A percentile compares a stretch with the other conserved stretches of the same genome.
Conservation (phyloP, 257 asterid genomes). For the Nicotiana attenuata region DNA sequence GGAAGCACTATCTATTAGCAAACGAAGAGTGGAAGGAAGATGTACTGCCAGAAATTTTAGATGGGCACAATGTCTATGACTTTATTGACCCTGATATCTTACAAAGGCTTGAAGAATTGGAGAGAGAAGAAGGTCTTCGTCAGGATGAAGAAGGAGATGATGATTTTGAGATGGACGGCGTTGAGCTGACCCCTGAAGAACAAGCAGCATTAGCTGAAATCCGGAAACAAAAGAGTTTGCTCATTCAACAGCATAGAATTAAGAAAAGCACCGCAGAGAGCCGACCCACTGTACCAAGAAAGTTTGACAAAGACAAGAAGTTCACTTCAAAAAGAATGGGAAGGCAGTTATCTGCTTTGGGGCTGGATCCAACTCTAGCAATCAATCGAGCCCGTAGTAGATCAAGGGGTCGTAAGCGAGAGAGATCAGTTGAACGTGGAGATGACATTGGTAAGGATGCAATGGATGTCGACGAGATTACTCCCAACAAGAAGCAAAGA, state of each 20-base stretch:
- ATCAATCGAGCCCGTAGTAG: conserved; percentile 70
- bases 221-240: conserved; percentile 75
- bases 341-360: conserved; percentile 61
- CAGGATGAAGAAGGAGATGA: conserved; percentile 71
- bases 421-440: conserved; percentile 48
- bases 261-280: conserved; percentile 90
- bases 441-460: conserved; percentile 27
- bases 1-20: conserved; percentile 72
- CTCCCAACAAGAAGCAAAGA: conserved; percentile 60
- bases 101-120: conserved; percentile 85
- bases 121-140: conserved; percentile 69
- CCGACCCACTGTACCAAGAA: conserved; percentile 76
- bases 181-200: conserved; percentile 75
- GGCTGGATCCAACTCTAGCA: conserved; percentile 77
- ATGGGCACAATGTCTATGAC: conserved; percentile 92
- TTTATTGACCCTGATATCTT: conserved; percentile 86
- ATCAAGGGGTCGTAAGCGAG: conserved; percentile 91
- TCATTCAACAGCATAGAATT: conserved; percentile 73
- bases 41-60: conserved; percentile 71
- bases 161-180: conserved; percentile 80
- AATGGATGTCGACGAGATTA: conserved; percentile 73
- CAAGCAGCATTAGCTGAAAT: conserved; percentile 55
- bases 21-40: conserved; percentile 91
- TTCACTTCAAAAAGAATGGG: conserved; percentile 80
- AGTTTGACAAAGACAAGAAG: conserved; percentile 65